Base-by-base conservation (phyloP, 306 rosid genomes). In the Cercis canadensis region DNA sequence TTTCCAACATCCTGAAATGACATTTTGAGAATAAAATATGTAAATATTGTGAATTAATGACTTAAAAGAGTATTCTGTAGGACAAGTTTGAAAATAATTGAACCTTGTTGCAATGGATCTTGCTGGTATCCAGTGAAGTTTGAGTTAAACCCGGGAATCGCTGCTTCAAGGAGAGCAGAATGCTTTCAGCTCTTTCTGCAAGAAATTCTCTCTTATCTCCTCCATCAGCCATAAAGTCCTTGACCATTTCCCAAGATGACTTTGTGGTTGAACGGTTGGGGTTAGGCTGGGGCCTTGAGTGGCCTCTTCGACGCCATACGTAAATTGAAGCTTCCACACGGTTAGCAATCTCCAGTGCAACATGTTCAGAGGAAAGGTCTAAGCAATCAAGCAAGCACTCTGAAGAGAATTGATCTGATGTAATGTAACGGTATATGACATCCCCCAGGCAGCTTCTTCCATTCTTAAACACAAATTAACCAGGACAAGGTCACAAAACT, bases 371-470 rank as follows among this genome's bases (percentile, higher is more conserved):
- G 16, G 99, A 90, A 54, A 94, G 73, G 64, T 94, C 97, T n/a
- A 94, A 85, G 83, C 92, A 91, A 68, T 91, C 97, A 47, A 94
- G 99, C 45, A 94, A 74, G 75, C 84, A 80, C 49, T 90, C 92
- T 0, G 95, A 68, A 4, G 97, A 90, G 82, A 94, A 91, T 49
- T 91, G 90, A 46, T 94, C 96, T 33, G 99, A 86, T 44, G 91
- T 94, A 50, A 91, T 87, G 70, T 91, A 90, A 5, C 97, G 90
- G 70, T 94, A 87, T 17, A 91, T 82, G 41, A 87, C 77, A 78
- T 94, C 99, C 65, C 99, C 96, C 39, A 94, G 68, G 73, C 99
- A 94, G 29, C 95, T 82, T 81, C 91, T 87, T 41, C 99, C 99
- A 59, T 89, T 94, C 97, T 93, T 92, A 33, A 74, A 66, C 32